Evolutionary conservation across 805 yeast species (phyloP), one percentile per base, ranked within the genome.

Genomic region (Saccharomycopsis capsularis): DNA sequence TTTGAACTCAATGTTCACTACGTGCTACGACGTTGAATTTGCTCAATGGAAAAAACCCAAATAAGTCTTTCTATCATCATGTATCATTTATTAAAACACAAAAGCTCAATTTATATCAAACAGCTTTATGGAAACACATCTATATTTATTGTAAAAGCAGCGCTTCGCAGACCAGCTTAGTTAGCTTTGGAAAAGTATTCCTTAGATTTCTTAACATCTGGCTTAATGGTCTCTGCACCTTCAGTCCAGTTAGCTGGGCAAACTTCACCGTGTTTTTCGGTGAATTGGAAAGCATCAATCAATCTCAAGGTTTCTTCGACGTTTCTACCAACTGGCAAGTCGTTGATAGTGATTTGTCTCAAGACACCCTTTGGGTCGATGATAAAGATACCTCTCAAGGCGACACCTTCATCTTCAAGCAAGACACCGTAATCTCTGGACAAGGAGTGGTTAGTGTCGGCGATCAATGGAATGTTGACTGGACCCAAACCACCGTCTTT

Each of bases 191-290:
- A 66, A 71, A 87, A 86, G 82, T 83, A 87, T 66, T 78, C 82
- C 79, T 82, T 82, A 63, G 93, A 82, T 61, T 75, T 82, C 44
- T 69, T 77, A 59, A 85, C 87, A 60, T 78, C 84, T 66, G 90
- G 88, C 70, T 82, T 83, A 74, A 89, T 88, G 70, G 95, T 85
- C 67, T 86, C 95, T 55, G 86, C 69, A 75, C 99, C 99, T 70
- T 86, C 83, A 51, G 82, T 79, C 99, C 99, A 91, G 95, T 91
- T 93, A 68, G 98, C 97, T 64, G 99, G 99, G 77, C 97, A 90
- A 60, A 91, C 99, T 76, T 95, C 96, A 75, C 99, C 99, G 82
- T 93, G 77, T 78, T 87, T 85, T 72, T 90, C 98, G 63, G 96
- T 86, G 90, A 95, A 93, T 78, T 91, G 96, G 96, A 93, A 93